phyloP scores from a whole-genome alignment of 169 alveolate species.

The Plasmodium inui region DNA sequence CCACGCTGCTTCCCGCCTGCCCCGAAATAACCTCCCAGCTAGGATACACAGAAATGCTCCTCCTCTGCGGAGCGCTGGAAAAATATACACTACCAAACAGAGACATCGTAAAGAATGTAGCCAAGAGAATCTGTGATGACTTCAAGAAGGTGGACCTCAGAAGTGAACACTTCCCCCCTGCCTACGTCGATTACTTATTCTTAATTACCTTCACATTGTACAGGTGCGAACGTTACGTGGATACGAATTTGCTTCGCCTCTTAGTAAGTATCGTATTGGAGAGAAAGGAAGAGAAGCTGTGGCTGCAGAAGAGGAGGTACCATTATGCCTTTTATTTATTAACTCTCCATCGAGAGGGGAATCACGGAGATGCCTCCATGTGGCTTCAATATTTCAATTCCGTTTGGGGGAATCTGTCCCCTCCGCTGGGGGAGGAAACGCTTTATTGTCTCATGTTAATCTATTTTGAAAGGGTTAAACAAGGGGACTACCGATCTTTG shows the following conservation, averaged over 20 bases:
- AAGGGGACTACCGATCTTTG: neutral
- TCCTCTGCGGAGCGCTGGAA: slow-evolving; percentile 33
- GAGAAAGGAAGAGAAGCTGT: neutral
- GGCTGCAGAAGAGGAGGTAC: neutral
- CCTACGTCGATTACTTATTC: slow-evolving; percentile 3
- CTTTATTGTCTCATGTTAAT: slow-evolving; percentile 7
- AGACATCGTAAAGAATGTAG: neutral
- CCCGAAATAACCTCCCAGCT: neutral
- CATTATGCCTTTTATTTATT: slow-evolving; percentile 33
- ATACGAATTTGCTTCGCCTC: neutral
- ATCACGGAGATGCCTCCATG: neutral
- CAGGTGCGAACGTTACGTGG: neutral
- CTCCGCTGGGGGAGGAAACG: neutral
- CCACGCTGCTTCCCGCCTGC: slow-evolving; percentile 3
- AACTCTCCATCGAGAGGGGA: neutral
- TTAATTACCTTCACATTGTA: slow-evolving; percentile 2
- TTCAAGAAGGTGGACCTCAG: neutral
- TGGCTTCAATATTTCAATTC: slow-evolving; percentile 6
- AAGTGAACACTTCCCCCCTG: neutral
- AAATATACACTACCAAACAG: neutral
- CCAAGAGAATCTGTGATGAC: neutral
- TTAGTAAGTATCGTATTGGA: neutral
- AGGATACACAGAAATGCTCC: slow-evolving; percentile 27
- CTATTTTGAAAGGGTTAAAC: neutral
- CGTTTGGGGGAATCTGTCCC: neutral